A percentile compares a stretch with the other conserved stretches of the same genome.
Conservation (phyloP, 2,329 filamentous ascomycete genomes). For the Neonectria magnoliae region DNA sequence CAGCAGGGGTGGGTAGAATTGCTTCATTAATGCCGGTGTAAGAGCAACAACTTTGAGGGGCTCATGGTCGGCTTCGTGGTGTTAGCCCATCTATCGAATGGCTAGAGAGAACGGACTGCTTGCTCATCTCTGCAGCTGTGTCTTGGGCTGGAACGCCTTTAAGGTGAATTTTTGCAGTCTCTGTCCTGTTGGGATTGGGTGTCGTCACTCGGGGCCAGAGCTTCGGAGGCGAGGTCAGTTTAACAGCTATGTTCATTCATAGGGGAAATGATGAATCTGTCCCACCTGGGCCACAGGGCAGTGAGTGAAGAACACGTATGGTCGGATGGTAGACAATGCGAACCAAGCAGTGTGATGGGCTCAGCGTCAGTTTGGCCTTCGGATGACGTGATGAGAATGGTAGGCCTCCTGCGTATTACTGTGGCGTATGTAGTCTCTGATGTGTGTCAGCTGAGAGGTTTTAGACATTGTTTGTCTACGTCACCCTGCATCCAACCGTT, state of each 20-base stretch:
- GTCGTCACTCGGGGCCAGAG: neutral
- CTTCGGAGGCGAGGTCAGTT: neutral
- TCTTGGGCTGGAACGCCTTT: neutral
- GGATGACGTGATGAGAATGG: neutral
- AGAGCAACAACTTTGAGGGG: neutral
- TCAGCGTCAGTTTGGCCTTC: neutral
- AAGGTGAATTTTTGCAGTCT: neutral
- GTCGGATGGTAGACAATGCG: neutral
- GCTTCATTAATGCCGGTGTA: neutral
- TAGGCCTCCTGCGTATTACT: neutral
- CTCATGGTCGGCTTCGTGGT: neutral
- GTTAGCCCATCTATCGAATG: neutral
- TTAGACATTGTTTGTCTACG: neutral
- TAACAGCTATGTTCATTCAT: neutral
- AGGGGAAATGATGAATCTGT: neutral
- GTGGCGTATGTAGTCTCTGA: neutral
- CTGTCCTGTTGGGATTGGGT: neutral
- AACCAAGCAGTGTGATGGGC: neutral
- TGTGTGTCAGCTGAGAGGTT: neutral
- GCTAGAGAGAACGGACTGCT: neutral
- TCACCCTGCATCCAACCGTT: neutral
- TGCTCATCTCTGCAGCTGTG: neutral
- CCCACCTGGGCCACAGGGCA: neutral
- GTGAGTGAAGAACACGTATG: neutral
- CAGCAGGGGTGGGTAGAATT: slow-evolving; percentile 3